Evolutionary conservation across 495 filamentous ascomycete genomes (phyloP), one percentile per base, ranked within the genome.

Genomic region (Pyrenula aspistea): DNA sequence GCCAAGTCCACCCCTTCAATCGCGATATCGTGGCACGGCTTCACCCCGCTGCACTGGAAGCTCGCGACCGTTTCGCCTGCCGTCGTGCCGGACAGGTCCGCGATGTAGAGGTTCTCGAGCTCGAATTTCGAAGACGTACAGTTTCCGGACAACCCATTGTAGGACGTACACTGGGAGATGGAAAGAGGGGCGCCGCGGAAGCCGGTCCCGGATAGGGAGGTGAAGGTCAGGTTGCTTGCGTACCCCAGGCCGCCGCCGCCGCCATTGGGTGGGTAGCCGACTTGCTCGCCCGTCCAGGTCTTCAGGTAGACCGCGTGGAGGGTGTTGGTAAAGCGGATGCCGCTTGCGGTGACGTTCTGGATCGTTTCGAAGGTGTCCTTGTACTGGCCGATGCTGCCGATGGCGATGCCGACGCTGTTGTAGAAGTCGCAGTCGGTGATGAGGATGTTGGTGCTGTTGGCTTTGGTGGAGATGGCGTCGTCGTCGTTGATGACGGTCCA

Each of bases 321-420:
- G 8, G 70, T 73, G 31, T 73, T 69, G 12, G 69, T 42, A 53
- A 63, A 70, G 4, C 58, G 54, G 12, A 74, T 62, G 54, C 72
- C 67, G 2, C 61, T 56, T 8, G 67, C 71, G 0, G 53, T 59
- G 4, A 77, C 48, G 31, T 68, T 63, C 61, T 78, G 68, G 21
- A 76, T 61, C 0, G 65, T 70, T 51, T 76, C 75, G 53, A 63
- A 72, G 10, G 60, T 53, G 21, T 56, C 66, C 0, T 71, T 64
- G 53, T 65, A 72, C 55, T 78, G 75, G 2, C 75, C 75, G 47
- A 78, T 76, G 55, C 68, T 73, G 1, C 74, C 75, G 19, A 78
- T 60, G 0, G 74, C 68, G 23, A 77, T 71, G 31, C 64, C 64
- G 12, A 65, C 47, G 10, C 64, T 57, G 52, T 64, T 62, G 56